phyloP scores from a whole-genome alignment of 2,329 filamentous ascomycete species.

The Alternaria alternata region DNA sequence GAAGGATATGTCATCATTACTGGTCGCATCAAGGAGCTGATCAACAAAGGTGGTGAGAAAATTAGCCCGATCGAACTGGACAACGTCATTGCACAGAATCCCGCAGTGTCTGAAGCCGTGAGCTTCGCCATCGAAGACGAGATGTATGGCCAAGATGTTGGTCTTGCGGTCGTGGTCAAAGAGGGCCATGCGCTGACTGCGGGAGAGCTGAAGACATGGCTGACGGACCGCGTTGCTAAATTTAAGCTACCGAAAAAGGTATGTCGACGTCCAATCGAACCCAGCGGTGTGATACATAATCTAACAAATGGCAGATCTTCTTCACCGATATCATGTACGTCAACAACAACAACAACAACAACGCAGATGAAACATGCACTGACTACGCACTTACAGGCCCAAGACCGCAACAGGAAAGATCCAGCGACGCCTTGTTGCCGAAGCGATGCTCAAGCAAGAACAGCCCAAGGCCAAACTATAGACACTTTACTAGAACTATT shows the following conservation, averaged over 20 bases:
- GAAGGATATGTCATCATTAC: constrained; percentile 88
- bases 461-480: constrained; percentile 63
- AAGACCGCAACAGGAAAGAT: constrained; percentile 95
- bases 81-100: constrained; percentile 79
- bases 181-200: constrained; percentile 62
- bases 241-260: constrained; percentile 89
- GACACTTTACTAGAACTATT: constrained; percentile 8
- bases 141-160: constrained; percentile 83
- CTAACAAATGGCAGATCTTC: constrained; percentile 66
- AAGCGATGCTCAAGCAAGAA: constrained; percentile 80
- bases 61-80: constrained; percentile 89
- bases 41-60: constrained; percentile 91
- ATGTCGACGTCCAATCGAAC: constrained; percentile 33
- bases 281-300: constrained; percentile 17
- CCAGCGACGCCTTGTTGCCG: constrained; percentile 84
- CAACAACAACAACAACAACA: not conserved
- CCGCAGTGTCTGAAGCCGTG: constrained; percentile 78
- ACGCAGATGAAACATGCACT: constrained; percentile 11
- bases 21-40: constrained; percentile 91
- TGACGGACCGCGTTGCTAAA: constrained; percentile 75
- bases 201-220: constrained; percentile 72
- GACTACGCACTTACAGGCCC: constrained; percentile 53
- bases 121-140: constrained; percentile 85
- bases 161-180: constrained; percentile 78
- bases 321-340: constrained; percentile 76